These are phyloP conservation scores for Penicillium occitanis DNA, from an alignment of 2,329 filamentous ascomycete genomes.

Conservation along the genomic window DNA sequence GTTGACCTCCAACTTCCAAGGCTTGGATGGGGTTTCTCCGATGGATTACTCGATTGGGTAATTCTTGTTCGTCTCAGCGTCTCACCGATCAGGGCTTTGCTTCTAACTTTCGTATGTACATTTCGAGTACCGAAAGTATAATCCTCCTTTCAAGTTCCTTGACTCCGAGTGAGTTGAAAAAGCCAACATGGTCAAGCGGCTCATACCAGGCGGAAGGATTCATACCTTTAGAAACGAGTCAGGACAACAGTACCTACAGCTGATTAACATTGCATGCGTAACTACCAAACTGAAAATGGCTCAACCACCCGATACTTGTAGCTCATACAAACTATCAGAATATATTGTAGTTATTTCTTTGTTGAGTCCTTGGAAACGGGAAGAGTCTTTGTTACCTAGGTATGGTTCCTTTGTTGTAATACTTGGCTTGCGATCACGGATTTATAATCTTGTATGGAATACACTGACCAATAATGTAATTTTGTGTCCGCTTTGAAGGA, in stretches of 20 bases:
- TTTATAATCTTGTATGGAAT: neutral
- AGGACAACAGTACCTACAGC: neutral
- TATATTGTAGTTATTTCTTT: neutral
- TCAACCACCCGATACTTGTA: neutral
- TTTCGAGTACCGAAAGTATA: neutral
- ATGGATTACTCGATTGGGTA: neutral
- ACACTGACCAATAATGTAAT: neutral
- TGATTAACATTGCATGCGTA: slow-evolving; percentile 7
- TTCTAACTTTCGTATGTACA: neutral
- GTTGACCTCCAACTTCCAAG: neutral
- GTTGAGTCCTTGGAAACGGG: neutral
- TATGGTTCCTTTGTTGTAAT: neutral
- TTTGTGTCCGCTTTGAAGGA: neutral
- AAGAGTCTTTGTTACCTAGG: neutral
- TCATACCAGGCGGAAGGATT: neutral
- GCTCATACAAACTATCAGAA: neutral
- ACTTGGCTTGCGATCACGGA: neutral
- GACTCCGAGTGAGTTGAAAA: neutral
- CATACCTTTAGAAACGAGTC: neutral
- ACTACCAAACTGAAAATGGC: neutral
- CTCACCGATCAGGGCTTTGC: neutral
- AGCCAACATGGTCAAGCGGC: neutral
- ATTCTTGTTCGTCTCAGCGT: neutral
- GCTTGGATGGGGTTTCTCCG: neutral
- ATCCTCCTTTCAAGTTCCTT: neutral